Evolutionary conservation across 1,139 yeast genomes (phyloP).

Genomic region (Taphrina deformans): DNA sequence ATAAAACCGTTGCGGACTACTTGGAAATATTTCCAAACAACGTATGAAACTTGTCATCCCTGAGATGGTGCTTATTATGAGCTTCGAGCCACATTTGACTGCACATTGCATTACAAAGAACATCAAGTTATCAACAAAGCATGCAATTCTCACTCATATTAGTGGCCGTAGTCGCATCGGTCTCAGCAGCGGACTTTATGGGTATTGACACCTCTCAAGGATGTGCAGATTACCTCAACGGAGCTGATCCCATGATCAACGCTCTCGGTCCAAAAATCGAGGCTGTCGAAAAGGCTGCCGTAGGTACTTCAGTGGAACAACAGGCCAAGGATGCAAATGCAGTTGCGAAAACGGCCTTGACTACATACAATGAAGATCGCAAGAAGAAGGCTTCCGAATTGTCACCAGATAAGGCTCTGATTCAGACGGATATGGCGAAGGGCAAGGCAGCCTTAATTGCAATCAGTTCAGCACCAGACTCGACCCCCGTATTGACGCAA

Average conservation of each 20-base stretch:
- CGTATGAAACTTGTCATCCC: neutral
- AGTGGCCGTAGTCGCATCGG: neutral
- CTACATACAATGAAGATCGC: neutral
- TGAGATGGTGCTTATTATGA: neutral
- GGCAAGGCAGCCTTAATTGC: neutral
- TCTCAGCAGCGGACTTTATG: slow-evolving; percentile 6
- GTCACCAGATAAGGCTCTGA: neutral
- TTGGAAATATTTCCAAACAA: too few relatives aligned
- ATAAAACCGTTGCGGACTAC: too few relatives aligned
- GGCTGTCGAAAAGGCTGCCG: neutral
- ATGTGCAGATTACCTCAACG: slow-evolving; percentile 1
- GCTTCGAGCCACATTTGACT: neutral
- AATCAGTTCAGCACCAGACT: neutral
- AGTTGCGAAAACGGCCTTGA: neutral
- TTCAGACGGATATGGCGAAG: neutral
- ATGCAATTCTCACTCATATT: slow-evolving; percentile 8
- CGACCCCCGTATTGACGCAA: neutral
- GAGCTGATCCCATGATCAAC: slow-evolving; percentile 3
- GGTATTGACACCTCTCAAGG: slow-evolving; percentile 13
- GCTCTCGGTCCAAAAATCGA: slow-evolving; percentile 3
- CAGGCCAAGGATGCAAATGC: slow-evolving; percentile 9
- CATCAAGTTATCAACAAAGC: too few relatives aligned
- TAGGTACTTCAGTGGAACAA: slow-evolving; percentile 1
- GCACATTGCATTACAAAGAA: too few relatives aligned
- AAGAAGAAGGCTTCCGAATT: slow-evolving; percentile 10